Conservation (phyloP, 345 rosid species). For the Carallia pectinifolia region DNA sequence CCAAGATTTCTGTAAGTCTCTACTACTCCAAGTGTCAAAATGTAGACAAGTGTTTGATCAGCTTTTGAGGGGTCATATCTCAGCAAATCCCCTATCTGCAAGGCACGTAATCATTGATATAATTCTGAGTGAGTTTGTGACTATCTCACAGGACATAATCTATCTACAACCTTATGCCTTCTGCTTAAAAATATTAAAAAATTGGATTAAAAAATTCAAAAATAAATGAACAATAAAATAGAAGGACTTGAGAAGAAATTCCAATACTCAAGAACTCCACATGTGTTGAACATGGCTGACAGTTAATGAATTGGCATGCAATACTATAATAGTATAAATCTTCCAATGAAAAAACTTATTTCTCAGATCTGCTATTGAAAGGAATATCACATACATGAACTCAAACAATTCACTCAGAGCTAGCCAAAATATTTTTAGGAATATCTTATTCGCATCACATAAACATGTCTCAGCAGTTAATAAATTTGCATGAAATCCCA, state of each 20-base stretch:
- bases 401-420: constrained; percentile 3
- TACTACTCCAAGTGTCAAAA: constrained; percentile 86
- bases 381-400: background rate
- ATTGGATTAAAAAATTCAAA: background rate
- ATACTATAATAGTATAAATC: background rate
- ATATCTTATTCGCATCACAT: background rate
- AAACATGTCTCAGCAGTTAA: no score
- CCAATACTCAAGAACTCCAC: background rate
- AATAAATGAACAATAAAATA: background rate
- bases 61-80: constrained; percentile 61
- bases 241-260: background rate
- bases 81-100: constrained; percentile 83
- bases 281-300: background rate
- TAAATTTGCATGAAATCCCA: constrained; percentile 1
- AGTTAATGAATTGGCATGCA: background rate
- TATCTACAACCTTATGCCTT: background rate
- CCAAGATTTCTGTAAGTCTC: constrained; percentile 79
- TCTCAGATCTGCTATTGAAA: background rate
- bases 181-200: background rate
- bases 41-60: constrained; percentile 79
- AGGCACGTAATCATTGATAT: constrained; percentile 9
- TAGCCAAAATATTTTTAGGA: background rate
- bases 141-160: no score
- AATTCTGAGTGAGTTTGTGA: no score
- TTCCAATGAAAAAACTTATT: background rate